Evolutionary conservation across 2,329 filamentous ascomycete species (phyloP), one percentile per base, ranked within the genome.

Genomic region (Cyphellophora attinorum): DNA sequence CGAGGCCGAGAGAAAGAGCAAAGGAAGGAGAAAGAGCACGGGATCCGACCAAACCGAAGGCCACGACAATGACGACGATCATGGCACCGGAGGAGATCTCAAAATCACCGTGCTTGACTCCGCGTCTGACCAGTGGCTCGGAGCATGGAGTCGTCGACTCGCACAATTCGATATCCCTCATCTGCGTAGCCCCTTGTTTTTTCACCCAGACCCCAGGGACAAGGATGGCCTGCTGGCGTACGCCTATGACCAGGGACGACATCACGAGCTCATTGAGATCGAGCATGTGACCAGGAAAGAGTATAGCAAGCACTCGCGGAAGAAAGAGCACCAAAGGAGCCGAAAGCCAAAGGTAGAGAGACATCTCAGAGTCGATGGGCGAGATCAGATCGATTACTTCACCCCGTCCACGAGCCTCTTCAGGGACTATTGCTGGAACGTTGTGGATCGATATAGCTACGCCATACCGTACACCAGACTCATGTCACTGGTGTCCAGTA

Each of bases 101-200:
- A 1, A 48, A 46, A 74, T 79, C 47, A 58, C 80, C 0, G 78
- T 88, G 0, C 61, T 91, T 0, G 83, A 89, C 48, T 72, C 71
- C 1, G 72, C 72, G 1, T 72, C 70, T 0, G 59, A 69, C 31
- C 50, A 61, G 29, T 89, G 81, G 81, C 74, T 89, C 65, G 59
- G 68, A 6, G 67, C 74, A 27, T 89, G 83, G 83, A 74, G 81
- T 29, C 61, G 66, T 11, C 67, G 81, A 3, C 89, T 89, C 57
- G 62, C 67, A 19, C 72, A 70, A 3, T 74, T 85, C 29, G 70
- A 77, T 31, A 89, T 89, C 30, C 66, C 70, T 2, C 74, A 86
- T 48, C 61, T 91, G 25, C 69, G 83, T 11, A 86, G 81, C 45
- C 83, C 81, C 0, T 82, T 89, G 79, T 81, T 88, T 50, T 89